These are phyloP conservation scores for Fusarium albosuccineum DNA, from an alignment of 2,329 filamentous ascomycete genomes.

Conservation along the genomic window DNA sequence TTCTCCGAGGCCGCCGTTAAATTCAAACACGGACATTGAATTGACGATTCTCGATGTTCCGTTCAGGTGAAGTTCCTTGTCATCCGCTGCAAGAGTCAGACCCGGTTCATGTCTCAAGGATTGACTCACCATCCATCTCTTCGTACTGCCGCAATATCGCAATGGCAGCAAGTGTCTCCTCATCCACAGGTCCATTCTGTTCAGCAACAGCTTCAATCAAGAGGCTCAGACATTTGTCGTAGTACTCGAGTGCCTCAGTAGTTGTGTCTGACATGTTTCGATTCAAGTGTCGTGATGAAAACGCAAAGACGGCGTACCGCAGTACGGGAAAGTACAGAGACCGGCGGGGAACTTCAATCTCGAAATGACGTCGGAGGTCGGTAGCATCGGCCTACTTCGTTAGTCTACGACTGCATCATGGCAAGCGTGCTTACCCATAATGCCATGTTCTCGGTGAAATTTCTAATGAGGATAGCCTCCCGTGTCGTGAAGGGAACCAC, in stretches of 20 bases:
- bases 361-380: slow-evolving; percentile 32
- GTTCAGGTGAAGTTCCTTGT: slow-evolving; percentile 33
- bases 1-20: slow-evolving; percentile 35
- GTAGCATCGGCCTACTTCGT: slow-evolving; percentile 18
- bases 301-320: slow-evolving; percentile 33
- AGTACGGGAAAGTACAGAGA: slow-evolving; percentile 30
- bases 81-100: slow-evolving; percentile 22
- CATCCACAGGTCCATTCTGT: slow-evolving; percentile 2
- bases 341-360: slow-evolving; percentile 32
- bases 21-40: slow-evolving; percentile 37
- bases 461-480: not conserved
- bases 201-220: not conserved
- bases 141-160: not conserved
- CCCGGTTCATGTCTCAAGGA: too few species aligned
- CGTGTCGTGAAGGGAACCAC: not conserved
- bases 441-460: slow-evolving; percentile 4
- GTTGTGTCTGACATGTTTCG: slow-evolving; percentile 4
- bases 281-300: slow-evolving; percentile 16
- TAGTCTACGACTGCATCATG: too few species aligned
- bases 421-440: not conserved
- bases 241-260: not conserved
- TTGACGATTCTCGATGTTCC: slow-evolving; percentile 37
- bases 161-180: not conserved
- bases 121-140: not conserved
- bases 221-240: not conserved